Evolutionary conservation across 1,284 basidiomycete species (phyloP).

Genomic region (Ceratobasidium sp.): DNA sequence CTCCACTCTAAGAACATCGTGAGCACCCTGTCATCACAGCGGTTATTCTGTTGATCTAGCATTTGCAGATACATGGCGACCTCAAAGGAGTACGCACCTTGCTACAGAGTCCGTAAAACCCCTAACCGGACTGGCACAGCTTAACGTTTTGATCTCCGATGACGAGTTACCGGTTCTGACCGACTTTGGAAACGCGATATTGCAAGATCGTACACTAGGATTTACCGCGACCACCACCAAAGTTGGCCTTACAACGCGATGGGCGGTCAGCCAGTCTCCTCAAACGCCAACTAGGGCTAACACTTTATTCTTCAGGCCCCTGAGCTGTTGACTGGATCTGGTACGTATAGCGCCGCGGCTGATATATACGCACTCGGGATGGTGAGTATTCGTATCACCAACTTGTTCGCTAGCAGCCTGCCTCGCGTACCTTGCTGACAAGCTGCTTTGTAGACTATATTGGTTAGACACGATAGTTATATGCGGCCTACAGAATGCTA

Average conservation of each 20-base stretch:
- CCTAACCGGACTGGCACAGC: neutral
- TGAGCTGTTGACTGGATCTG: neutral
- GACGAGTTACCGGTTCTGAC: neutral
- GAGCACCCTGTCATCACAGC: neutral
- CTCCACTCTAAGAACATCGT: neutral
- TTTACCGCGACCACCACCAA: neutral
- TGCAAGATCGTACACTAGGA: neutral
- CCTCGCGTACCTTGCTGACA: too few species aligned
- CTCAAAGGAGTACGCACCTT: conserved; percentile 15
- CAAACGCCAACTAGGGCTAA: neutral
- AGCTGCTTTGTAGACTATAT: too few species aligned
- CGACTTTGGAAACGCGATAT: neutral
- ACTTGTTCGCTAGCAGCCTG: too few species aligned
- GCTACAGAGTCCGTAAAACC: neutral
- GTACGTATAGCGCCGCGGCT: neutral
- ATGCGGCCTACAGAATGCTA: too few species aligned
- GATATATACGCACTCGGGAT: conserved; percentile 4
- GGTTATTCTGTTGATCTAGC: neutral
- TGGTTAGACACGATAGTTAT: too few species aligned
- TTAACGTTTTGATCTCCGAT: neutral
- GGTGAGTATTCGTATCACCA: neutral
- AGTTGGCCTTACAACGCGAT: neutral
- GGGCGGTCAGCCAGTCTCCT: neutral
- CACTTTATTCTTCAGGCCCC: neutral
- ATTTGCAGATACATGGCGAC: conserved; percentile 4